Evolutionary conservation across 2,329 filamentous ascomycete species (phyloP).

Genomic region (Triangularia setosa): DNA sequence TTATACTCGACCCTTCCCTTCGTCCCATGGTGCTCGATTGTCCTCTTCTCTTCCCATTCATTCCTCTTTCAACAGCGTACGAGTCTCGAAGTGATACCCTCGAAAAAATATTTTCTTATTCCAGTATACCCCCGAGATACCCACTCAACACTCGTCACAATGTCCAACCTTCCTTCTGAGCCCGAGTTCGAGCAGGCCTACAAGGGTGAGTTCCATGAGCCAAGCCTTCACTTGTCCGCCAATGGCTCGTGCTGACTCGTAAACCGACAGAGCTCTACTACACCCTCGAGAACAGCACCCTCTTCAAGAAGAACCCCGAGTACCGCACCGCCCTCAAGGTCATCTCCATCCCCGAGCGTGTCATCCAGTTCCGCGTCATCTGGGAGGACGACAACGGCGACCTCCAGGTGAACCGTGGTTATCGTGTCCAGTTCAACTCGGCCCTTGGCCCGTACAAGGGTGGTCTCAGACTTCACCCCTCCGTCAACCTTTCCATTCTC

Average conservation of each 20-base stretch:
- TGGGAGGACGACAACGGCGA: conserved; percentile 94
- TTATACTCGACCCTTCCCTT: conserved; percentile 3
- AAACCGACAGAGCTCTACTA: conserved; percentile 75
- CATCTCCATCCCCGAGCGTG: conserved; percentile 84
- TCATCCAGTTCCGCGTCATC: conserved; percentile 95
- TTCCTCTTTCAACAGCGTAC: conserved; percentile 8
- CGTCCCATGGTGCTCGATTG: conserved; percentile 2
- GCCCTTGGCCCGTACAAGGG: conserved; percentile 98
- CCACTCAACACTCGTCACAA: conserved; percentile 36
- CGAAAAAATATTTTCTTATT: background rate
- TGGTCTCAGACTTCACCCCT: conserved; percentile 89
- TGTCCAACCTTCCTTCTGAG: conserved; percentile 83
- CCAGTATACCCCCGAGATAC: background rate
- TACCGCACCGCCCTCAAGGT: conserved; percentile 88
- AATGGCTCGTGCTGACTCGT: conserved; percentile 9
- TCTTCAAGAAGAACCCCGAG: conserved; percentile 92
- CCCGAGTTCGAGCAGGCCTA: conserved; percentile 99
- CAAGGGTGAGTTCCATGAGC: conserved; percentile 61
- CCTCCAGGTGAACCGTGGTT: conserved; percentile 89
- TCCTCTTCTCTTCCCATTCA: conserved; percentile 7
- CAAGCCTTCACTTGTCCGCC: background rate
- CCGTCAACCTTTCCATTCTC: conserved; percentile 74
- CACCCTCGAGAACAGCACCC: conserved; percentile 87
- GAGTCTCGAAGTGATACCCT: conserved; percentile 12
- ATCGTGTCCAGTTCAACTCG: conserved; percentile 97